Conservation (phyloP, 2,329 filamentous ascomycete genomes). For the Aspergillus fijiensis region DNA sequence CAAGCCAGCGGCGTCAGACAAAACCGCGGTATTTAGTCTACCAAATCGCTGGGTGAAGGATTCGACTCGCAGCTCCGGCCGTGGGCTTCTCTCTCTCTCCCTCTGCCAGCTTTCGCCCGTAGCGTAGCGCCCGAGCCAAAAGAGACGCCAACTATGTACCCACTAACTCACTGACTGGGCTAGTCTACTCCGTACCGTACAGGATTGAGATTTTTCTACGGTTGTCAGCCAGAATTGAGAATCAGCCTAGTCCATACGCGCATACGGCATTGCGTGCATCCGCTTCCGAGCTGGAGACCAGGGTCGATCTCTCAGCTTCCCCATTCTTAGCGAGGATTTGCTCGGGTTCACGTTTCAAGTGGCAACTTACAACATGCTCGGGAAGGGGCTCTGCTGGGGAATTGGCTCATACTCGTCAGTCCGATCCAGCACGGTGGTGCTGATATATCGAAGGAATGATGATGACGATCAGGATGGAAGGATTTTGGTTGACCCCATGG, state of each 20-base stretch:
- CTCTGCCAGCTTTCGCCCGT: slow-evolving; percentile 13
- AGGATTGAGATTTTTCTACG: not conserved
- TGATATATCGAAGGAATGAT: too few species aligned
- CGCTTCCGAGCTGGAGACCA: slow-evolving; percentile 15
- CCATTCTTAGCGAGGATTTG: not conserved
- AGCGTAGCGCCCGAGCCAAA: slow-evolving; percentile 18
- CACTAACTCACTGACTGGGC: not conserved
- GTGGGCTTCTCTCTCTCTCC: slow-evolving; percentile 3
- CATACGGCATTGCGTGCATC: slow-evolving; percentile 19
- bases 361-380: not conserved
- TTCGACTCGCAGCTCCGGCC: slow-evolving; percentile 20
- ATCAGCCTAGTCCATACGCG: not conserved
- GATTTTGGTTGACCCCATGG: not conserved
- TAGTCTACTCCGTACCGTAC: too few species aligned
- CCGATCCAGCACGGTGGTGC: not conserved
- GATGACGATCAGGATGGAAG: too few species aligned
- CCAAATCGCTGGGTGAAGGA: slow-evolving; percentile 24
- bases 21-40: slow-evolving; percentile 2
- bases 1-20: slow-evolving; percentile 4
- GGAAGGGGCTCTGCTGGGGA: not conserved
- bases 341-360: not conserved
- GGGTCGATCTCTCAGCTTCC: not conserved
- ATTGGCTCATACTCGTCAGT: not conserved
- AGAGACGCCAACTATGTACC: slow-evolving; percentile 7
- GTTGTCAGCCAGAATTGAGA: not conserved